phyloP scores from a whole-genome alignment of 345 rosid species.

The Cochlearia excelsa region DNA sequence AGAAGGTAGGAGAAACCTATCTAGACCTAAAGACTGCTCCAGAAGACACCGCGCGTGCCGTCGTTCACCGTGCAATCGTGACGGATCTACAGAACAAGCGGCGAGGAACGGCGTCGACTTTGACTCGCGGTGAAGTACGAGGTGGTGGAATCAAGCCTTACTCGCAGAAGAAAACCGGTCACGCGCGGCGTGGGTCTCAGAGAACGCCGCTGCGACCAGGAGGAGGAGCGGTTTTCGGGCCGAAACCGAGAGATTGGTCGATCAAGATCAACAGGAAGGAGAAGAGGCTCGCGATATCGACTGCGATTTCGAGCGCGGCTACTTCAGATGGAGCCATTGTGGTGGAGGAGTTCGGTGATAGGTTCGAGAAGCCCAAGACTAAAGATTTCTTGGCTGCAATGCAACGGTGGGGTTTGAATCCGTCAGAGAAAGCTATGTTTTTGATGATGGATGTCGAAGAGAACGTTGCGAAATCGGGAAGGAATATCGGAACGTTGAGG shows the following conservation, averaged over 20 bases:
- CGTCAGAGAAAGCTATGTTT: slow-evolving; percentile 80
- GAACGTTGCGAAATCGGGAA: slow-evolving; percentile 57
- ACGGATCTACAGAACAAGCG: slow-evolving; percentile 84
- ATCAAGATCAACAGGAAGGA: slow-evolving; percentile 89
- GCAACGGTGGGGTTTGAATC: slow-evolving; percentile 89
- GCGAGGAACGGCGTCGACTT: slow-evolving; percentile 90
- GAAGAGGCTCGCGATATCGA: slow-evolving; percentile 74
- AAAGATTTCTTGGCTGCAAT: slow-evolving; percentile 74
- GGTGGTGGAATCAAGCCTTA: slow-evolving; percentile 94
- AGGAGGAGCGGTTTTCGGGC: slow-evolving; percentile 87
- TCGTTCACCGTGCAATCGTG: slow-evolving; percentile 78
- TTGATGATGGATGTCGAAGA: slow-evolving; percentile 67
- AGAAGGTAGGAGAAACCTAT: slow-evolving; percentile 73
- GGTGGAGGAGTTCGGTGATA: slow-evolving; percentile 82
- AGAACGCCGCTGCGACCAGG: slow-evolving; percentile 84
- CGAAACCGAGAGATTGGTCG: slow-evolving; percentile 84
- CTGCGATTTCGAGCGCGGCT: slow-evolving; percentile 70
- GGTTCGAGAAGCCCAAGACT: slow-evolving; percentile 74
- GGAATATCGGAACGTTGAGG: slow-evolving; percentile 84
- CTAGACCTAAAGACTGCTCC: slow-evolving; percentile 83
- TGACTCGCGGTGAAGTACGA: slow-evolving; percentile 80
- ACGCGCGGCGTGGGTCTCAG: slow-evolving; percentile 72
- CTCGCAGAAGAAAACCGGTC: slow-evolving; percentile 82
- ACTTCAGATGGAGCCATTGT: slow-evolving; percentile 57
- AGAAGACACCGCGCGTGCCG: slow-evolving; percentile 77